Base-by-base conservation (phyloP, 164 flowering plant genomes). In the Malania oleifera region DNA sequence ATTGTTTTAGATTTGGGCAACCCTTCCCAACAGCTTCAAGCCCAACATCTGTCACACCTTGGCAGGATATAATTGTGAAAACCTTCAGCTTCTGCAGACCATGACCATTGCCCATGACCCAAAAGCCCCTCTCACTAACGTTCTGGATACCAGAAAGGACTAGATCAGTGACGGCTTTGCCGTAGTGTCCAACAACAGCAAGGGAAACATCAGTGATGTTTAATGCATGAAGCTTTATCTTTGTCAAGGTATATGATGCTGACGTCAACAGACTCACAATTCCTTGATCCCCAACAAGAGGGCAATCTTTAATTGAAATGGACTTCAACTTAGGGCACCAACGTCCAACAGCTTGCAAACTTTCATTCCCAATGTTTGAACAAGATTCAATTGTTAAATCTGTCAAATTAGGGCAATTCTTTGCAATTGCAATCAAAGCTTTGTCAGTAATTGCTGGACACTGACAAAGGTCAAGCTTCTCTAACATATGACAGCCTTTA, bases 171-270 rank as follows among this genome's bases (percentile, higher is more conserved):
- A 87, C 59, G 8, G 72, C 70, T 63, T 64, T 77, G 28, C 96
- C 96, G 63, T 89, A 91, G 64, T 84, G 91, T 25, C 98, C 98
- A 52, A 89, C 57, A 23, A 86, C 84, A 34, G 98, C 95, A 43
- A 89, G 86, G 37, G 96, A 81, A 2, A 81, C 62, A 72, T 86
- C 98, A 9, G 82, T 78, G 51, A 91, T 64, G 57, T 78, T 82
- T 70, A 86, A 22, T 2, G 63, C 66, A 40, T 89, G 85, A 24
- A 91, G 82, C 81, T 83, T 89, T 9, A 84, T 73, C 72, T 87
- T 89, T 15, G 69, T 59, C 52, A 91, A 46, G 43, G 40, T 57
- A 59, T 17, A 52, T 5, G 87, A 64, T 15, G 83, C 70, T 2
- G 86, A 76, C 23, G 91, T 76, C 18, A 91, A 66, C 63, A 91